Evolutionary conservation across 164 flowering plant species (phyloP), one percentile per base, ranked within the genome.

Genomic region (Warburgia ugandensis): DNA sequence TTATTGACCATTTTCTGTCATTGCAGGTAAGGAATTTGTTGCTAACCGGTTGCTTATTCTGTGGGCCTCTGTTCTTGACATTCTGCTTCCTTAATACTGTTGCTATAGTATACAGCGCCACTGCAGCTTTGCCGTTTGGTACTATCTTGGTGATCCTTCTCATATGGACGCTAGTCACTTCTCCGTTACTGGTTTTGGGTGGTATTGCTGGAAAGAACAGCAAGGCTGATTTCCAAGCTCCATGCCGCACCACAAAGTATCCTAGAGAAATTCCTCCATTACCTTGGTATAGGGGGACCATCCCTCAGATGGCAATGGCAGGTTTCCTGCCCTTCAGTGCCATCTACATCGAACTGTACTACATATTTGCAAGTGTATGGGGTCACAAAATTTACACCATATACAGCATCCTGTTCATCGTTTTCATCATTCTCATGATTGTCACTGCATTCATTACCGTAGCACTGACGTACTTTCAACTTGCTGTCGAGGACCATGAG

Each of bases 291-390:
- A 50, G 69, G 30, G 64, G 61, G 19, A 55, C 69, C 6, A 52
- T 65, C 17, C 65, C 69, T 45, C 69, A 65, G 59, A 65, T 65
- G 69, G 69, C 64, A 25, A 65, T 65, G 69, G 69, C 69, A 8
- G 69, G 69, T 19, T 65, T 65, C 37, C 48, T 65, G 44, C 69
- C 69, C 25, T 65, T 65, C 56, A 65, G 69, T 48, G 69, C 69
- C 29, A 65, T 65, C 53, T 65, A 65, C 49, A 65, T 65, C 25
- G 69, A 65, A 44, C 69, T 65, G 11, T 59, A 65, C 52, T 65
- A 65, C 55, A 65, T 65, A 54, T 65, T 65, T 55, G 69, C 69
- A 32, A 65, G 69, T 60, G 69, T 65, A 3, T 65, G 69, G 69
- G 69, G 69, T 19, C 69, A 65, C 49, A 65, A 46, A 29, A 65